These are phyloP conservation scores for Berkeleyomyces basicola DNA, from an alignment of 2,329 filamentous ascomycete species.

Conservation along the genomic window DNA sequence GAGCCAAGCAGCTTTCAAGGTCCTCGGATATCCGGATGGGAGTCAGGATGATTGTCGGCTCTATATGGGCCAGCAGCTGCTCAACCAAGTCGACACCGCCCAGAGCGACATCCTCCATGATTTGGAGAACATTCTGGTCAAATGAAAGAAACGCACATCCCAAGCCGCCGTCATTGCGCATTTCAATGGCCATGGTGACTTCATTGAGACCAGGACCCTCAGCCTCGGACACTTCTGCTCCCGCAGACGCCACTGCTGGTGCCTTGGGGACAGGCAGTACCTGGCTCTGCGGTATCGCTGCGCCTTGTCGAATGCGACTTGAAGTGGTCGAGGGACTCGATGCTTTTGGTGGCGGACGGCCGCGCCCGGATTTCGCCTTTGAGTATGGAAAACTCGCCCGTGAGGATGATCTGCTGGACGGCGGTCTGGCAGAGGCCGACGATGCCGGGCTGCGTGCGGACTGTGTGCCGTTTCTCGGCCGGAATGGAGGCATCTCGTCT, in stretches of 20 bases:
- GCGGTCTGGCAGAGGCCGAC: background rate
- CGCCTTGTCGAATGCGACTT: background rate
- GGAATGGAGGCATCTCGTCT: background rate
- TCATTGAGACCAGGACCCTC: background rate
- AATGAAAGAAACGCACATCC: conserved; percentile 76
- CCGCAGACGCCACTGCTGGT: background rate
- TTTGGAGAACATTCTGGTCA: conserved; percentile 48
- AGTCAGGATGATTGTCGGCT: conserved; percentile 39
- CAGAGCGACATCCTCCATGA: conserved; percentile 60
- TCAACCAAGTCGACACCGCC: conserved; percentile 55
- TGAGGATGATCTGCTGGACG: background rate
- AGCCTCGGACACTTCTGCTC: background rate
- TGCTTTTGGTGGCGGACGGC: background rate
- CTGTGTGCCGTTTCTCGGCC: background rate
- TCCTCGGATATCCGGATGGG: conserved; percentile 29
- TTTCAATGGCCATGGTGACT: conserved; percentile 48
- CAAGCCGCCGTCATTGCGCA: conserved; percentile 51
- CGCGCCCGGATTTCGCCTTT: background rate
- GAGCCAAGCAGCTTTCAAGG: conserved; percentile 17
- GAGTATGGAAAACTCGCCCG: background rate
- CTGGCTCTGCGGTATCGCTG: background rate
- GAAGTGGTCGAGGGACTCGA: background rate
- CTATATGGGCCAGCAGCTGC: conserved; percentile 36
- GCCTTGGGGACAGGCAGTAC: background rate
- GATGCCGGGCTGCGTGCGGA: background rate